Conservation (phyloP, 2,329 filamentous ascomycete genomes). For the Seiridium unicorne region DNA sequence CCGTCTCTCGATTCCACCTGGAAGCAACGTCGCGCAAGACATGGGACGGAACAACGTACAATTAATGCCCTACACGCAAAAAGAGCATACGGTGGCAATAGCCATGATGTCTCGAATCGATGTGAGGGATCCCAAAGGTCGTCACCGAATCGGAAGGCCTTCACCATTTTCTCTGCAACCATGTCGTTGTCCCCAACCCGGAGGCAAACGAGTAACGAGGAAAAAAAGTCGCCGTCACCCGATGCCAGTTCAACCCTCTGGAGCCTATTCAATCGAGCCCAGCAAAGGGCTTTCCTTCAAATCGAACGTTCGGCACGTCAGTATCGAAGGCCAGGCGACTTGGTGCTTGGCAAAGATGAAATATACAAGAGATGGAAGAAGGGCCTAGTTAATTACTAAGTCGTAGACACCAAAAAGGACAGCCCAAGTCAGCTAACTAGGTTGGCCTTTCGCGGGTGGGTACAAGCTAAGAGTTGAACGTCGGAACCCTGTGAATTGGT, state of each 20-base stretch:
- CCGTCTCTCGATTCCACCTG: neutral
- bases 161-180: conserved; percentile 5
- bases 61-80: conserved; percentile 55
- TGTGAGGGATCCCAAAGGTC: conserved; percentile 52
- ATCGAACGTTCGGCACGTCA: neutral
- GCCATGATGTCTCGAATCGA: conserved; percentile 79
- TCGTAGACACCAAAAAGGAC: neutral
- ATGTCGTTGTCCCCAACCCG: neutral
- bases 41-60: conserved; percentile 33
- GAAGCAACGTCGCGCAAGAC: neutral
- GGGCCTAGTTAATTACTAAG: neutral
- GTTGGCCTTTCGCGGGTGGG: neutral
- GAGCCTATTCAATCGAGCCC: neutral
- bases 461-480: neutral
- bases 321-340: neutral
- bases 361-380: neutral
- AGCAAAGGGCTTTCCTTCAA: neutral
- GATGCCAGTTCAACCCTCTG: neutral
- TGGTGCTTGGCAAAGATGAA: neutral
- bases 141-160: conserved; percentile 19
- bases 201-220: too few species aligned
- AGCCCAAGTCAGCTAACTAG: neutral
- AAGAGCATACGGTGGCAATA: conserved; percentile 65
- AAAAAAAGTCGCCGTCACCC: neutral
- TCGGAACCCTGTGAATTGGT: neutral